Conservation (phyloP, 2,329 filamentous ascomycete species). For the Metarhizium guizhouense region DNA sequence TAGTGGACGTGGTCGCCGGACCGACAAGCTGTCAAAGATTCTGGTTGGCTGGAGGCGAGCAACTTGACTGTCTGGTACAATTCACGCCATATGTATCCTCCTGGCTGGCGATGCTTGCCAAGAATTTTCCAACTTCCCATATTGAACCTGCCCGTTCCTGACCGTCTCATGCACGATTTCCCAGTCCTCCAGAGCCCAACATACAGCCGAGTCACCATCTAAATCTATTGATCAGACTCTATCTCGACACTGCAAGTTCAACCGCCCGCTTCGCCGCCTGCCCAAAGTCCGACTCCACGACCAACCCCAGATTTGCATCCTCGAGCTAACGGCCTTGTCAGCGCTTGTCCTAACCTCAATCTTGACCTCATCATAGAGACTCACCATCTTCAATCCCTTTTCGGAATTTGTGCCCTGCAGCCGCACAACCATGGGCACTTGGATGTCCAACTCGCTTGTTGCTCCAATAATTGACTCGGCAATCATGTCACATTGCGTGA, state of each 20-base stretch:
- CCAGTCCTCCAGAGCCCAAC: too few species aligned
- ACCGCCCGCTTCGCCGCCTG: slow-evolving; percentile 25
- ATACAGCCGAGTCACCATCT: too few species aligned
- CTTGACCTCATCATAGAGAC: slow-evolving; percentile 9
- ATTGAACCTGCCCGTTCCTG: too few species aligned
- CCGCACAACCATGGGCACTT: slow-evolving; percentile 35
- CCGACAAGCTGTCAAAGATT: background rate
- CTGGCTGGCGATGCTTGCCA: too few species aligned
- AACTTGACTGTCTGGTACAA: too few species aligned
- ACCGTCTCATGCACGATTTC: too few species aligned
- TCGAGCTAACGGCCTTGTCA: slow-evolving; percentile 18
- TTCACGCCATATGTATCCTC: too few species aligned
- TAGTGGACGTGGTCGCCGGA: background rate
- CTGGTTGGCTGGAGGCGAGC: background rate
- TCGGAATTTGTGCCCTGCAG: slow-evolving; percentile 38
- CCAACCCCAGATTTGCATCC: slow-evolving; percentile 24
- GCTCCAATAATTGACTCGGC: slow-evolving; percentile 38
- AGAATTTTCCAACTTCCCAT: too few species aligned
- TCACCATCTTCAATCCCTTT: slow-evolving; percentile 29
- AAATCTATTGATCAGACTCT: too few species aligned
- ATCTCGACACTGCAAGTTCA: slow-evolving; percentile 14
- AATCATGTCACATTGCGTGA: slow-evolving; percentile 42
- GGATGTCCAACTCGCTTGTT: slow-evolving; percentile 25
- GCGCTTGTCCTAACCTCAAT: background rate
- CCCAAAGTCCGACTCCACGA: slow-evolving; percentile 31